phyloP scores from a whole-genome alignment of 116 monocot genomes.

The Cymodocea nodosa region DNA sequence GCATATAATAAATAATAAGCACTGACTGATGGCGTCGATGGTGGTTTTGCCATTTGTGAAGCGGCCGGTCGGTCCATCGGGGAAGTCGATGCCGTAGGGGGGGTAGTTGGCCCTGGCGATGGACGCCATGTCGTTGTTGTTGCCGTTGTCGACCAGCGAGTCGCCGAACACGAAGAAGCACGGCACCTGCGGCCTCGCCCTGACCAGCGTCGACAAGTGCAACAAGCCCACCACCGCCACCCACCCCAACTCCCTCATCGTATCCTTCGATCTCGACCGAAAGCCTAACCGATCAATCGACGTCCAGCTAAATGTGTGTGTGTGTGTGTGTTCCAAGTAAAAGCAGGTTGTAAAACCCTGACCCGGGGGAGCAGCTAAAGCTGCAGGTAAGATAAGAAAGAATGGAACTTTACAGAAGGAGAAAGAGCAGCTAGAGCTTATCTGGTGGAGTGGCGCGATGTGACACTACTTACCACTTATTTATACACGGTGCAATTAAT shows the following conservation, averaged over 20 bases:
- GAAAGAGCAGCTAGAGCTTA: background rate
- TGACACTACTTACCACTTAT: too few relatives aligned
- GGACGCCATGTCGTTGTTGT: constrained; percentile 73
- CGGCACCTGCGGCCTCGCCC: constrained; percentile 42
- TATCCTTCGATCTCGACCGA: background rate
- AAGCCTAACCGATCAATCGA: too few relatives aligned
- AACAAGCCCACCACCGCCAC: background rate
- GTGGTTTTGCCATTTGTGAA: constrained; percentile 81
- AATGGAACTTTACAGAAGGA: background rate
- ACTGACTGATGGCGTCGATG: constrained; percentile 44
- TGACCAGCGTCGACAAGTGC: background rate
- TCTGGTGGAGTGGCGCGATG: too few relatives aligned
- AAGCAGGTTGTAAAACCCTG: too few relatives aligned
- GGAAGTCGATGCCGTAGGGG: constrained; percentile 86
- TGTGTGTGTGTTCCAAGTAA: too few relatives aligned
- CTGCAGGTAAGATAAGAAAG: background rate
- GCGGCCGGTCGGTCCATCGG: constrained; percentile 58
- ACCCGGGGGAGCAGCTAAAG: too few relatives aligned
- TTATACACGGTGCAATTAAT: too few relatives aligned
- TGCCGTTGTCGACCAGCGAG: constrained; percentile 87
- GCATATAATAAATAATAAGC: background rate
- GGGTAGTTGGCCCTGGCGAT: constrained; percentile 70
- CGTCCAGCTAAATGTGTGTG: too few relatives aligned
- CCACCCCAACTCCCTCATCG: constrained; percentile 9
- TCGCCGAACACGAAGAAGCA: constrained; percentile 91